These are phyloP conservation scores for Halenospora varia DNA, from an alignment of 495 filamentous ascomycete genomes.

Conservation along the genomic window DNA sequence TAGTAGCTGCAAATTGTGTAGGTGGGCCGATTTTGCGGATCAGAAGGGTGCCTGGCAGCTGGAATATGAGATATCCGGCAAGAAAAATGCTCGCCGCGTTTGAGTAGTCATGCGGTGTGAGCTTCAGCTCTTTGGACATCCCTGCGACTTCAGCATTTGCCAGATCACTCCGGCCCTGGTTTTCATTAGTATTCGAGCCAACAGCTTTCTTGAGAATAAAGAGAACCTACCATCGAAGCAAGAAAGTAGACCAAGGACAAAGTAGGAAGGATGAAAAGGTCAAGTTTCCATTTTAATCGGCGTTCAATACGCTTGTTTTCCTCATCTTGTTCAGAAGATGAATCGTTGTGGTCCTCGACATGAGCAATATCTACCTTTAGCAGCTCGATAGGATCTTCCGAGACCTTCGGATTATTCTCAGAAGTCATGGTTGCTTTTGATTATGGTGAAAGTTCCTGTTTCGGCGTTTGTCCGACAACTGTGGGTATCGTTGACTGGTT, in stretches of 20 bases:
- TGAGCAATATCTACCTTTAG: not conserved
- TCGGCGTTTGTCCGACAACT: no score
- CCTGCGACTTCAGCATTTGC: conserved; percentile 38
- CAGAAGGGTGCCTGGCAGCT: conserved; percentile 39
- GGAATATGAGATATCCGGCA: conserved; percentile 40
- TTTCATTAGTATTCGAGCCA: not conserved
- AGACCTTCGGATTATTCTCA: no score
- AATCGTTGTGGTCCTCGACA: not conserved
- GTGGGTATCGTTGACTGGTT: no score
- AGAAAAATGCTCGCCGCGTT: conserved; percentile 30
- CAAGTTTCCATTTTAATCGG: not conserved
- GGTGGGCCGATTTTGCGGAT: conserved; percentile 40
- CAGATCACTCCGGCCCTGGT: conserved; percentile 20
- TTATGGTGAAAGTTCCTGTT: no score
- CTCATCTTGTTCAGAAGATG: not conserved
- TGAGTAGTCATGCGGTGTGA: conserved; percentile 10
- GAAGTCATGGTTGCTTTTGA: no score
- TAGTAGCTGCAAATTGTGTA: conserved; percentile 5
- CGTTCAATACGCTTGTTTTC: not conserved
- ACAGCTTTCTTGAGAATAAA: not conserved
- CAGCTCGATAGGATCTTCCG: not conserved
- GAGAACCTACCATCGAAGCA: not conserved
- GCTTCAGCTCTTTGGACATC: conserved; percentile 25
- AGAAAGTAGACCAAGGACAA: not conserved
- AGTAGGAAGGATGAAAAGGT: not conserved